Base-by-base conservation (phyloP, 495 filamentous ascomycete species). In the Jackrogersella multiformis region DNA sequence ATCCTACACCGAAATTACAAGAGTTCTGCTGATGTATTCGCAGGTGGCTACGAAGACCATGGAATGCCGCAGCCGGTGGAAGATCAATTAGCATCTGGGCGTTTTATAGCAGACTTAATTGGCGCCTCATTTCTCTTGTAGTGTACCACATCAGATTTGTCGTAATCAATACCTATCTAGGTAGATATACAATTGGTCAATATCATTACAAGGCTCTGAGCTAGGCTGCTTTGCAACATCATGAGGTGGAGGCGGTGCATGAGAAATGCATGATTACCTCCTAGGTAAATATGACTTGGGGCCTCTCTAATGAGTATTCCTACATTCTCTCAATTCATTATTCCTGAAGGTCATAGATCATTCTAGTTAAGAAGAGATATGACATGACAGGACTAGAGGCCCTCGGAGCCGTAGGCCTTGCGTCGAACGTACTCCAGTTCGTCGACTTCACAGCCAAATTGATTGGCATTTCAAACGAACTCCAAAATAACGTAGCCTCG, bases 361-460 rank as follows among this genome's bases (percentile, higher is more conserved):
- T 42, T 1, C 16, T 8, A 8, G 16, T 18, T 28, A 10, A 20
- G 20, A 32, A 32, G 30, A 10, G n/a, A n/a, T 34, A 53, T 44
- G 46, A 9, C 26, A 34, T 2, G 15, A 15, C 23, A 32, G 51
- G 5, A 44, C 77, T 76, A 73, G 75, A 78, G 44, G 51, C 73
- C 10, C 36, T 77, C 36, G 60, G 66, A 12, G 70, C 70, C 28
- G 35, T 77, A 36, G 73, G 71, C 26, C 67, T 75, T 16, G 61
- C 68, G 20, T 58, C 56, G 24, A 76, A 74, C 51, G 54, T 77
- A 21, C 26, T 72, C n/a, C 73, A 77, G 51, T 68, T 76, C 41
- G 39, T 76, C 8, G 69, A 76, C 32, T 73, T 76, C 34, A 62
- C 59, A 20, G 42, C 64, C 24, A 64, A 73, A 35, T 48, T 74